A percentile compares a stretch with the other conserved stretches of the same genome.
Conservation (phyloP, 495 filamentous ascomycete genomes). For the Sordaria brevicollis region DNA sequence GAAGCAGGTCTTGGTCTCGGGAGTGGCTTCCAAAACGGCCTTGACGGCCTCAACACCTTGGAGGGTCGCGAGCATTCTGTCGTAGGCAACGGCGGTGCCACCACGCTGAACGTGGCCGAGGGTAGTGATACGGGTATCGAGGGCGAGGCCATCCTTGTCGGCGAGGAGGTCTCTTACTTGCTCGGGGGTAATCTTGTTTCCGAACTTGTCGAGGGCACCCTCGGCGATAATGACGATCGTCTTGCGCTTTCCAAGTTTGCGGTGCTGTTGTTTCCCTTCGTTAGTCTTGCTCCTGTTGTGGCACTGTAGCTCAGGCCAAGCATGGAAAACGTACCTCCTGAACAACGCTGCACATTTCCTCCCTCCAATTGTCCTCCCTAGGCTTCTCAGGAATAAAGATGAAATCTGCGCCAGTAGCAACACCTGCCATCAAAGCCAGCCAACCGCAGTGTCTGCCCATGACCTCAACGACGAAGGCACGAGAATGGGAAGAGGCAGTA, state of each 20-base stretch:
- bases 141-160: slow-evolving; percentile 51
- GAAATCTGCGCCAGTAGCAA: slow-evolving; percentile 93
- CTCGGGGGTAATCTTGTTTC: slow-evolving; percentile 70
- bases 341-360: slow-evolving; percentile 78
- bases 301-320: not conserved
- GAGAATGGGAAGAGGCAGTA: slow-evolving; percentile 90
- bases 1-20: slow-evolving; percentile 83
- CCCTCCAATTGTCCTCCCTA: slow-evolving; percentile 74
- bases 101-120: slow-evolving; percentile 95
- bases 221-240: slow-evolving; percentile 98
- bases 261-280: slow-evolving; percentile 49
- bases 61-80: slow-evolving; percentile 83
- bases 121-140: slow-evolving; percentile 92
- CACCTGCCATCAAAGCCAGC: slow-evolving; percentile 93
- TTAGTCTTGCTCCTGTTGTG: not conserved
- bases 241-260: slow-evolving; percentile 83
- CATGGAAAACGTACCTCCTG: slow-evolving; percentile 47
- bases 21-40: slow-evolving; percentile 85
- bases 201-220: slow-evolving; percentile 76
- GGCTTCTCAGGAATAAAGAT: slow-evolving; percentile 96
- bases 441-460: slow-evolving; percentile 99
- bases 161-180: slow-evolving; percentile 84
- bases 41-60: slow-evolving; percentile 96
- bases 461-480: slow-evolving; percentile 96
- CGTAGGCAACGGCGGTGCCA: slow-evolving; percentile 84